phyloP scores from a whole-genome alignment of 768 basidiomycete genomes.

The Agaricus subrufescens region DNA sequence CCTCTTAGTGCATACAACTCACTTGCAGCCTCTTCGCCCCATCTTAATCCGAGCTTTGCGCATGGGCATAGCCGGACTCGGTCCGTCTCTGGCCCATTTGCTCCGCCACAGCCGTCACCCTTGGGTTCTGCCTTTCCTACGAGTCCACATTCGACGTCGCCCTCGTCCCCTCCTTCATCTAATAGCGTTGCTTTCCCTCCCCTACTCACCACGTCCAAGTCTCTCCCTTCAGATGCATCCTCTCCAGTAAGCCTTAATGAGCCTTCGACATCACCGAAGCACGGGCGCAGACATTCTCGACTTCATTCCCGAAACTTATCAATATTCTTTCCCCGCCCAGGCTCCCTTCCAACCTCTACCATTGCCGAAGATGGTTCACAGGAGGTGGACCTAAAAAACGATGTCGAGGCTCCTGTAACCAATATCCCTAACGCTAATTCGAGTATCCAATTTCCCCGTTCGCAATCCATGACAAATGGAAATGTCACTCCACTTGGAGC shows the following conservation, averaged over 20 bases:
- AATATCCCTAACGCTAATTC: conserved; percentile 40
- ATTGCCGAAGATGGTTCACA: conserved; percentile 68
- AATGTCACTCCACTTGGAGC: conserved; percentile 37
- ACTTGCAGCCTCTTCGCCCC: conserved; percentile 21
- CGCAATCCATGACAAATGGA: conserved; percentile 19
- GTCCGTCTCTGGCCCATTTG: conserved; percentile 48
- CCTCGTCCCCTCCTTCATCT: conserved; percentile 16
- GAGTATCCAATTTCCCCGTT: conserved; percentile 35
- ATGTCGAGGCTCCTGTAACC: conserved; percentile 43
- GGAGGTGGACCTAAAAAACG: conserved; percentile 39
- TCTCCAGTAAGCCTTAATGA: conserved; percentile 9
- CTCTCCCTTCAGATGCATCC: conserved; percentile 13
- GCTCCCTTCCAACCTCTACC: conserved; percentile 49
- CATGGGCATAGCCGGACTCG: conserved; percentile 38
- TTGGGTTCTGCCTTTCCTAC: conserved; percentile 30
- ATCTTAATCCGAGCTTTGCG: conserved; percentile 25
- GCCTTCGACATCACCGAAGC: conserved; percentile 19
- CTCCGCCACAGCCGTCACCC: conserved; percentile 46
- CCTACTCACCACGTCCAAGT: conserved; percentile 19
- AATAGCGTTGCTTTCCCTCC: conserved; percentile 12
- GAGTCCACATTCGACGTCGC: conserved; percentile 13
- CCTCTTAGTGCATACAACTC: conserved; percentile 12
- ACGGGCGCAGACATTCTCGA: conserved; percentile 52
- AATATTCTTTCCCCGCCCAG: conserved; percentile 85
- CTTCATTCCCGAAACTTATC: conserved; percentile 91